Percentiles rank a stretch among this genome's conserved stretches.
Conservation (phyloP, 345 rosid species). For the Salix arbutifolia region DNA sequence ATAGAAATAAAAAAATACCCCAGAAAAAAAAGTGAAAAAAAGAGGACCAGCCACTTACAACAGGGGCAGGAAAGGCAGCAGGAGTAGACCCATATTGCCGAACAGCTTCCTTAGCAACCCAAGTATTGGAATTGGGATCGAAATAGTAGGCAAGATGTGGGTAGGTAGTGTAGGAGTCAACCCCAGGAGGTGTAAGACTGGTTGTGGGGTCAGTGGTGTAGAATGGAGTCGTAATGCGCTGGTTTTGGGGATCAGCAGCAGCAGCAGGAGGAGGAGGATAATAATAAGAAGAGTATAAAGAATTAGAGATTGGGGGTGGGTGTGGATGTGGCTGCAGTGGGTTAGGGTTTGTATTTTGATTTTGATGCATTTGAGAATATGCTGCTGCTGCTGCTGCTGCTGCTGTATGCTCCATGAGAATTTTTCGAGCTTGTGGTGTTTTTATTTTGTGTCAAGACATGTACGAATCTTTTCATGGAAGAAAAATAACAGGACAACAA, state of each 20-base stretch:
- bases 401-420: too few species aligned
- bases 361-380: background rate
- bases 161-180: conserved; percentile 18
- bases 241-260: background rate
- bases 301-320: background rate
- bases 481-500: too few species aligned
- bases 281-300: conserved; percentile 12
- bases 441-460: too few species aligned
- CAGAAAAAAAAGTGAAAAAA: background rate
- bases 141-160: conserved; percentile 3
- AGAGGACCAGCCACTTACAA: conserved; percentile 31
- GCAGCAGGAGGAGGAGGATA: conserved; percentile 3
- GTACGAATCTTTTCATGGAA: too few species aligned
- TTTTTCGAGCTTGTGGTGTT: too few species aligned
- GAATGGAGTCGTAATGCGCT: conserved; percentile 1
- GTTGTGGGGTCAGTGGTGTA: background rate
- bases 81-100: conserved; percentile 25
- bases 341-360: background rate
- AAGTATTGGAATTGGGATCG: conserved; percentile 26
- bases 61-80: conserved; percentile 18
- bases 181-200: conserved; percentile 24
- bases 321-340: background rate
- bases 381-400: too few species aligned
- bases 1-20: background rate
- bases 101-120: conserved; percentile 18